A percentile compares a stretch with the other conserved stretches of the same genome.
Evolutionary conservation across 306 rosid genomes (phyloP).

Genomic region (Betula pendula): DNA sequence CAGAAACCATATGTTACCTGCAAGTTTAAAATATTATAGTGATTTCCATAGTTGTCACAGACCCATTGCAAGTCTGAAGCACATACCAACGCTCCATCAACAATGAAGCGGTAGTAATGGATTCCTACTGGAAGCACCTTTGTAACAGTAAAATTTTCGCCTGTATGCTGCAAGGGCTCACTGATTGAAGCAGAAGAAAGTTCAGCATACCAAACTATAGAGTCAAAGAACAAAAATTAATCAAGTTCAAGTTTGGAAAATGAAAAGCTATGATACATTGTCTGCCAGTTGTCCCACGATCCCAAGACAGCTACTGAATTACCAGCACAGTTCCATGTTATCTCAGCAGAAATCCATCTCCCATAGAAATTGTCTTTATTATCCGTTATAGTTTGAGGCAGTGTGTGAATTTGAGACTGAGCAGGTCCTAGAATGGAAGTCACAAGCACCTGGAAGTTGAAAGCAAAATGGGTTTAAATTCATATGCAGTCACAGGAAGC

Average conservation of each 20-base stretch:
- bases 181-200: slow-evolving; percentile 44
- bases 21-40: slow-evolving; percentile 76
- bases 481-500: no score
- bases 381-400: slow-evolving; percentile 34
- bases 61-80: slow-evolving; percentile 75
- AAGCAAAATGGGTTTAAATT: not conserved
- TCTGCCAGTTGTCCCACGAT: slow-evolving; percentile 90
- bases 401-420: slow-evolving; percentile 29
- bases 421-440: slow-evolving; percentile 32
- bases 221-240: slow-evolving; percentile 5
- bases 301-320: slow-evolving; percentile 61
- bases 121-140: slow-evolving; percentile 65
- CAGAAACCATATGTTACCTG: slow-evolving; percentile 47
- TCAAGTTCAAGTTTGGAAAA: slow-evolving; percentile 7
- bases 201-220: slow-evolving; percentile 21
- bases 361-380: slow-evolving; percentile 36
- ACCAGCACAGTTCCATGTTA: slow-evolving; percentile 77
- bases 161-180: slow-evolving; percentile 55
- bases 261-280: slow-evolving; percentile 42
- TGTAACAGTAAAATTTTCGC: slow-evolving; percentile 35
- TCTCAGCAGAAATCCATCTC: slow-evolving; percentile 42
- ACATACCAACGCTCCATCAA: slow-evolving; percentile 65
- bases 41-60: slow-evolving; percentile 47
- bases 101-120: slow-evolving; percentile 73
- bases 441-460: slow-evolving; percentile 46